Percentiles rank a stretch among this genome's conserved stretches.
Evolutionary conservation across 1,284 basidiomycete genomes (phyloP).

Genomic region (Trametes sp.): DNA sequence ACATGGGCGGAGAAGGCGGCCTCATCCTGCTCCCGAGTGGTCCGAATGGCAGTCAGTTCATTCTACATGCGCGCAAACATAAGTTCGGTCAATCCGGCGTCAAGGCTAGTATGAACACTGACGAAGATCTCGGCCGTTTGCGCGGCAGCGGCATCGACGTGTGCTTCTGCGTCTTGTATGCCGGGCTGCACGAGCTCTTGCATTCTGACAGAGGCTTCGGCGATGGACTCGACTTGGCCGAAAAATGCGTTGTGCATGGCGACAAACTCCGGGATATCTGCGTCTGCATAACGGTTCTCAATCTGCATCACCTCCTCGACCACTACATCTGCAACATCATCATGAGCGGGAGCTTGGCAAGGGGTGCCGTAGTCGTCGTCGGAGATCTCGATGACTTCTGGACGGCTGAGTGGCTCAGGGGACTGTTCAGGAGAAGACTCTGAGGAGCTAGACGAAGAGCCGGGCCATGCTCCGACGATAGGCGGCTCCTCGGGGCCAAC

Average conservation of each 20-base stretch:
- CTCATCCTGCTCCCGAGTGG: constrained; percentile 36
- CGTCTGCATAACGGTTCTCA: constrained; percentile 1
- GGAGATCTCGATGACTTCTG: constrained; percentile 27
- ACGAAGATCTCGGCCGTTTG: constrained; percentile 27
- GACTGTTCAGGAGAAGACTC: not conserved
- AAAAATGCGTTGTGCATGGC: constrained; percentile 13
- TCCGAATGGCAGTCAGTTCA: constrained; percentile 36
- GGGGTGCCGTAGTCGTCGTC: constrained; percentile 21
- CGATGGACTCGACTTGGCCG: constrained; percentile 6
- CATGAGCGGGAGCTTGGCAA: not conserved
- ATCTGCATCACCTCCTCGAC: constrained; percentile 2
- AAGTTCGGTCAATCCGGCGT: not conserved
- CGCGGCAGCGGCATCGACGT: constrained; percentile 7
- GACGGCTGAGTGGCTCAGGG: not conserved
- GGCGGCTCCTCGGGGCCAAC: constrained; percentile 9
- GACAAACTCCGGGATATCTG: constrained; percentile 12
- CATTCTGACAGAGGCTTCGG: not conserved
- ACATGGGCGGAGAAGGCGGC: constrained; percentile 32
- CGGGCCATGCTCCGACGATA: constrained; percentile 28
- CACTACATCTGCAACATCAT: not conserved
- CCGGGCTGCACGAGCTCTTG: constrained; percentile 10
- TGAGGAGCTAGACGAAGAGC: constrained; percentile 4
- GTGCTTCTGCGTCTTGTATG: not conserved
- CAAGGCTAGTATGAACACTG: constrained; percentile 9
- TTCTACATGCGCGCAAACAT: constrained; percentile 7